Conservation (phyloP, 306 rosid species). For the Begonia fuchsioides region DNA sequence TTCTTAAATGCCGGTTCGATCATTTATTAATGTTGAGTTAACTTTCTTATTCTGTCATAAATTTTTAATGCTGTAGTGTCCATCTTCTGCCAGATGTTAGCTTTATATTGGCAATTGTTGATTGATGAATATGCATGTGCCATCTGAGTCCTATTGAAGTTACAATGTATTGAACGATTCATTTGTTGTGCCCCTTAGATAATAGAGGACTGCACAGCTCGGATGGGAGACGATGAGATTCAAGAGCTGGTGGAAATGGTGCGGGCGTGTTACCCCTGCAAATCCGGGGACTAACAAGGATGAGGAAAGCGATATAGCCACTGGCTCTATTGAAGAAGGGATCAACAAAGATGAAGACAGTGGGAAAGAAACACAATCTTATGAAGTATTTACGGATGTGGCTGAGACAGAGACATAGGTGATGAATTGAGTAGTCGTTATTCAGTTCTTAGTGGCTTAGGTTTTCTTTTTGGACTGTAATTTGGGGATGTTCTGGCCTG, state of each 20-base stretch:
- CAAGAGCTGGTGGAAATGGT: slow-evolving; percentile 38
- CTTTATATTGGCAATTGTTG: not conserved
- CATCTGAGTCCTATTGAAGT: not conserved
- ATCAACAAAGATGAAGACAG: too few relatives aligned
- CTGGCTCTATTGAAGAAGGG: too few relatives aligned
- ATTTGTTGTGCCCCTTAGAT: slow-evolving; percentile 20
- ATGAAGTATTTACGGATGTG: too few relatives aligned
- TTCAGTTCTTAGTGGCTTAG: too few relatives aligned
- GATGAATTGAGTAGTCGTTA: too few relatives aligned
- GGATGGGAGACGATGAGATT: slow-evolving; percentile 28
- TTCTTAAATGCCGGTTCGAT: not conserved
- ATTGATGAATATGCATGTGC: not conserved
- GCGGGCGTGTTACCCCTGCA: slow-evolving; percentile 27
- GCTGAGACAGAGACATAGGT: too few relatives aligned
- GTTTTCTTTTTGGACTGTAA: too few relatives aligned
- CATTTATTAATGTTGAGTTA: not conserved
- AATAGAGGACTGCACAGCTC: slow-evolving; percentile 25
- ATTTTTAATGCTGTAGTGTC: not conserved
- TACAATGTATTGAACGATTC: not conserved
- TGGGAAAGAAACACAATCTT: too few relatives aligned
- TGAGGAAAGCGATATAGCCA: not conserved
- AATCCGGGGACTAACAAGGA: not conserved
- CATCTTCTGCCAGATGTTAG: not conserved
- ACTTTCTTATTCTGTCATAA: not conserved
- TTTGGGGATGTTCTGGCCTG: too few relatives aligned